Percentiles rank a stretch among this genome's conserved stretches.
These are phyloP conservation scores for Volvariella volvacea DNA, from an alignment of 1,284 basidiomycete genomes.

Conservation along the genomic window DNA sequence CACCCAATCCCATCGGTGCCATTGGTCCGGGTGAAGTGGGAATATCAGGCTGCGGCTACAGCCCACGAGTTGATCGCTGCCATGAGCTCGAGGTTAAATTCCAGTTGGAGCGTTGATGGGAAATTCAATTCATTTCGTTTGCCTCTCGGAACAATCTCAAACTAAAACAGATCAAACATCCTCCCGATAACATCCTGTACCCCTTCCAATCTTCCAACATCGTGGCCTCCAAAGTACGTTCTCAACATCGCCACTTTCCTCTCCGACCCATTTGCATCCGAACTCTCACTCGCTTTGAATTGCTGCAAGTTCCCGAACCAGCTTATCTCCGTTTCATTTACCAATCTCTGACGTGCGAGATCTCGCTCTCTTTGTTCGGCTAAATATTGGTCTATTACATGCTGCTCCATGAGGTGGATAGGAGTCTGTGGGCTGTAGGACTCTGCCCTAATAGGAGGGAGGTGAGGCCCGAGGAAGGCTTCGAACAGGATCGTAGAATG, in stretches of 20 bases:
- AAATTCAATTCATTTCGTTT: no score
- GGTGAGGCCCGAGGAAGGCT: constrained; percentile 53
- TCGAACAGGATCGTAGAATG: constrained; percentile 72
- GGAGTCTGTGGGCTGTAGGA: constrained; percentile 14
- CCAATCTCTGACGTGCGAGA: constrained; percentile 12
- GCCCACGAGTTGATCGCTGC: no score
- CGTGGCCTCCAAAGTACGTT: constrained; percentile 56
- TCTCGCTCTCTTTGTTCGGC: no score
- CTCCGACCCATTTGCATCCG: no score
- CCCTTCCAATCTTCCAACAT: constrained; percentile 60
- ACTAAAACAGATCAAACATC: constrained; percentile 28
- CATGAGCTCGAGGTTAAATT: no score
- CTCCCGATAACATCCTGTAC: constrained; percentile 62
- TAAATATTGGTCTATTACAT: no score
- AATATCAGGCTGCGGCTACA: no score
- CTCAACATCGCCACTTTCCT: constrained; percentile 51
- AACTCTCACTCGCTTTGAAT: constrained; percentile 32
- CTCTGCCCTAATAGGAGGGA: constrained; percentile 19
- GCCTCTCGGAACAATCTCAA: no score
- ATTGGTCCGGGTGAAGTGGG: no score
- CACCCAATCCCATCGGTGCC: no score
- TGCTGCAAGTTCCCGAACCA: constrained; percentile 52
- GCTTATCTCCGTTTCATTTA: constrained; percentile 31
- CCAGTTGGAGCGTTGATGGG: no score
- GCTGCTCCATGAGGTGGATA: constrained; percentile 14